Conservation (phyloP, 2,329 filamentous ascomycete genomes). For the Aaosphaeria pasadenensis region DNA sequence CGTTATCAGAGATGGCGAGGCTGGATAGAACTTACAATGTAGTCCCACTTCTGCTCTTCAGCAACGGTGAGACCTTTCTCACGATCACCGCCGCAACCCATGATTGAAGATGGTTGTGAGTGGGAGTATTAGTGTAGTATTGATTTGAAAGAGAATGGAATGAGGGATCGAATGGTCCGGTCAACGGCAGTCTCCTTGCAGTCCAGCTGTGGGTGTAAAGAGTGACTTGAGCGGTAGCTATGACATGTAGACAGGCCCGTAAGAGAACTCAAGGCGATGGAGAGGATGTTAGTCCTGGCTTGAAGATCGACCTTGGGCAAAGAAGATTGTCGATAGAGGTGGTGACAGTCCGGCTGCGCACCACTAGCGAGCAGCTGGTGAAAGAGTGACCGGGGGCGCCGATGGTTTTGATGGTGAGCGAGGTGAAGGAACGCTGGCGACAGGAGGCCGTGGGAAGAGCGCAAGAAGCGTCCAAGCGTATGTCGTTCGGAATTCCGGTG, state of each 20-base stretch:
- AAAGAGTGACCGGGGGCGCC: conserved; percentile 23
- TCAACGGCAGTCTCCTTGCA: conserved; percentile 32
- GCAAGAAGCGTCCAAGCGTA: conserved; percentile 8
- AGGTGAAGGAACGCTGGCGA: conserved; percentile 9
- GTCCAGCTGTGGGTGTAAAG: conserved; percentile 35
- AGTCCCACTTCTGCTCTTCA: conserved; percentile 72
- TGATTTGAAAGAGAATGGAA: conserved; percentile 2
- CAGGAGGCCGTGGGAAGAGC: conserved; percentile 8
- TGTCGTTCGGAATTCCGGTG: not conserved
- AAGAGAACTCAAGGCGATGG: not conserved
- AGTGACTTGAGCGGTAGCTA: conserved; percentile 24
- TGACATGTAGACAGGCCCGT: conserved; percentile 19
- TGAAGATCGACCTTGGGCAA: conserved; percentile 8
- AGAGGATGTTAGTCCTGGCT: not conserved
- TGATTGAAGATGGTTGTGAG: conserved; percentile 13
- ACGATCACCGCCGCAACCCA: conserved; percentile 38
- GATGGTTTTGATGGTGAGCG: conserved; percentile 14
- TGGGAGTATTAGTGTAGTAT: conserved; percentile 21
- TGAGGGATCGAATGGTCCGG: conserved; percentile 12
- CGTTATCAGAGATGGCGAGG: not conserved
- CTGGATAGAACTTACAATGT: conserved; percentile 63
- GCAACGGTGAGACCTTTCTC: conserved; percentile 38
- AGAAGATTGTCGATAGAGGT: conserved; percentile 3
- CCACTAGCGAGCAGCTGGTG: conserved; percentile 22
- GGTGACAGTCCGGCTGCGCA: conserved; percentile 39